Evolutionary conservation across 495 filamentous ascomycete species (phyloP), one percentile per base, ranked within the genome.

Genomic region (Jackrogersella minutella): DNA sequence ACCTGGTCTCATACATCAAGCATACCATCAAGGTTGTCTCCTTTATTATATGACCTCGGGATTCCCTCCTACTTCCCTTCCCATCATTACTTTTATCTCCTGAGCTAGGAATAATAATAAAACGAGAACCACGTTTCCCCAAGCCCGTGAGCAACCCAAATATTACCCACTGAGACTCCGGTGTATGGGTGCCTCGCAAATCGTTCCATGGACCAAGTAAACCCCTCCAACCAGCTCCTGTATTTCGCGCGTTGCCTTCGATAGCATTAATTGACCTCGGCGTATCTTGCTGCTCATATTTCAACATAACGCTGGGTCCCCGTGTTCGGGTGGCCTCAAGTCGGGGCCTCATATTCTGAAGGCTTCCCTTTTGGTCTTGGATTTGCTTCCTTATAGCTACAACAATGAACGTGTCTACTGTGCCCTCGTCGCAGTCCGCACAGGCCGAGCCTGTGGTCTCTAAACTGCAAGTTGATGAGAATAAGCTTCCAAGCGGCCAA

Each of bases 401-500:
- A 61, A 28, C 41, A 40, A 14, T 11, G 40, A 57, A 49, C 28
- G 70, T 74, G 70, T 73, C 70, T n/a, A n/a, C n/a, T 53, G 43
- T 59, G 14, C 39, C 19, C 13, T 68, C 72, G 44, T 70, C 72
- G 24, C 67, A 58, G 9, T 73, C 70, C 13, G 66, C 70, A 22
- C 64, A 47, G 39, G 71, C 54, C 37, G 68, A 70, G 21, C 59
- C 59, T 50, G 44, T 63, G 33, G 36, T 30, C 13, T 28, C 64
- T 31, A 52, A 40, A 3, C 63, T 47, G 22, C 68, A 64, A 31
- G 24, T 63, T 9, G 80, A 82, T 57, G 79, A 83, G 30, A 55
- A 76, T 17, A 72, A 62, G 31, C 79, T 85, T 49, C 84, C 84
- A 19, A 79, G 78, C 57, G 84, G 84, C 14, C 79, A 85, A 44